Evolutionary conservation across 106 monocot genomes (phyloP), one percentile per base, ranked within the genome.

Genomic region (Cymbidium sinense): DNA sequence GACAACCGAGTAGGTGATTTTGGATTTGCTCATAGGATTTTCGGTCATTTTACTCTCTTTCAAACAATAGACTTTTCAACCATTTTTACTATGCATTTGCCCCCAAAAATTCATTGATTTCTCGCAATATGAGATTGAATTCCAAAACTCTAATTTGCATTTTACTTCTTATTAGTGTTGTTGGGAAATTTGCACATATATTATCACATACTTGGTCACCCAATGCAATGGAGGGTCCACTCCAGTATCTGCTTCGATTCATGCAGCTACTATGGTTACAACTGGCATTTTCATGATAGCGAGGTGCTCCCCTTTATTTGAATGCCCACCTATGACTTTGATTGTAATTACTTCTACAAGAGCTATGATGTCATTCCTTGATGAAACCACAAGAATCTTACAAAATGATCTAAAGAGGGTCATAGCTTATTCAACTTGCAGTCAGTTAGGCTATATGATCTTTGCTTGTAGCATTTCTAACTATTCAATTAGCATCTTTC

Each of bases 161-260:
- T 21, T 62, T 62, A 62, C 62, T 62, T 62, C 25, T 62, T 76
- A 76, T 76, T 76, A 65, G 39, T 78, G 77, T 25, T 78, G 77
- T 41, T 78, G 77, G 77, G 39, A 78, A 64, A 78, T 65, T 36
- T 65, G 41, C 77, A 75, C 50, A 50, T 0, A 50, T 75, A 75
- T 47, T 47, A 51, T 50, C 29, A 4, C 75, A n/a, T n/a, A n/a
- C n/a, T n/a, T n/a, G n/a, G n/a, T n/a, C n/a, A n/a, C n/a, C n/a
- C n/a, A n/a, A n/a, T 82, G 82, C 76, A 34, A 76, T 82, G 80
- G 80, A 82, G 76, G 82, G 79, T 83, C 75, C 79, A 83, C 78
- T 83, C 79, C 75, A 79, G 79, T 75, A 83, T 83, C 74, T 74
- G 34, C 72, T 83, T 83, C 17, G 73, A 78, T 83, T 78, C 83